Base-by-base conservation (phyloP, 116 monocot genomes). In the Papilionanthe hybrid region DNA sequence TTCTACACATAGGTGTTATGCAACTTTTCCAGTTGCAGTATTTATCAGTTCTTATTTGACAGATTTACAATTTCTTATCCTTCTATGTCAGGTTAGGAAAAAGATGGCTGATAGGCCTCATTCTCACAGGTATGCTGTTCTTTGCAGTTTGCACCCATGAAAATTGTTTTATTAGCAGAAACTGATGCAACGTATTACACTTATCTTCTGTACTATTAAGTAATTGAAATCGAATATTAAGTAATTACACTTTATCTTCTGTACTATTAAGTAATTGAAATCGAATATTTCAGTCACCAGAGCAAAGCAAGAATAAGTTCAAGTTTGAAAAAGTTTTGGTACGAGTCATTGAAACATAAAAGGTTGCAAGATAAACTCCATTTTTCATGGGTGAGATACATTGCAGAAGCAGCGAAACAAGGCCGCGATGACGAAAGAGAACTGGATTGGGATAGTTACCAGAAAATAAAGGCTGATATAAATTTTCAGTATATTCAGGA, bases 361-460 rank as follows among this genome's bases (percentile, higher is more conserved):
- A 83, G 20, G 42, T 79, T 79, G 60, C 84, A 89, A 77, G 86
- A 91, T 55, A 86, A 81, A 65, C 86, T 82, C 77, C 84, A 82
- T 79, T 58, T 65, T 23, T 79, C 37, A 19, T 94, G 95, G 98
- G 84, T 89, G 55, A 74, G 32, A 60, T 76, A 47, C 28, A 87
- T 94, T 76, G 89, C 93, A 55, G 85, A 87, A 76, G 88, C 87
- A 78, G 95, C 95, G 60, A 90, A 82, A 83, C 17, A 78, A 72
- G 98, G 98, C 78, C 75, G 76, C 75, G 49, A 56, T 47, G 85
- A 82, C 47, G 89, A 99, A 82, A 79, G 80, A 47, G 79, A 88
- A 82, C 77, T 99, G 23, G 82, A 88, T 43, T 99, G 98, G 98
- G 90, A 98, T 84, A 90, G 91, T 77, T 94, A 90, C 81, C 83